Percentiles rank a stretch among this genome's conserved stretches.
Conservation (phyloP, 23 red algal species). For the Cyanidiococcus yangmingshanensis region DNA sequence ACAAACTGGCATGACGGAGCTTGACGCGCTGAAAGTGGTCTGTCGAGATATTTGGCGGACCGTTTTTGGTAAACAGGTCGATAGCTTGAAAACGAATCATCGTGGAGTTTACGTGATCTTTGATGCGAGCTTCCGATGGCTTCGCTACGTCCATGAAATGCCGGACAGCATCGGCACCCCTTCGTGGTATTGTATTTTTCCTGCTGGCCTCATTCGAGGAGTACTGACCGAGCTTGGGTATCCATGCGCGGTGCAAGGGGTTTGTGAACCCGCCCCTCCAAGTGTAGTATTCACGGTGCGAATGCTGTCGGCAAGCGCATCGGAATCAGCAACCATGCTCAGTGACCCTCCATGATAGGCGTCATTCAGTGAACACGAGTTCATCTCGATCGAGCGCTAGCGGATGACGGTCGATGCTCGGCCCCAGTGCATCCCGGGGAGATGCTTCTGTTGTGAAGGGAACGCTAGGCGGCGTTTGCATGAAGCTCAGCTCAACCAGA, state of each 20-base stretch:
- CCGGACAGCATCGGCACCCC: conserved; percentile 9
- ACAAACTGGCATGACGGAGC: conserved; percentile 36
- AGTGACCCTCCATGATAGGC: no score
- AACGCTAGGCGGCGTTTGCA: no score
- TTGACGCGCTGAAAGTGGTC: conserved; percentile 91
- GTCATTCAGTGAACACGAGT: no score
- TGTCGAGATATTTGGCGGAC: conserved; percentile 90
- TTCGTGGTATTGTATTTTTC: neutral
- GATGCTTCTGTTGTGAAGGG: no score
- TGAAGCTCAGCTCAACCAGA: no score
- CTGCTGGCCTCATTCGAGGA: neutral
- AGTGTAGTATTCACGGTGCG: conserved; percentile 5
- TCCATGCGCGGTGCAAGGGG: neutral
- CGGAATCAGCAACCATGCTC: neutral
- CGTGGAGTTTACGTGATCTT: conserved; percentile 75
- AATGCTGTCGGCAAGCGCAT: neutral
- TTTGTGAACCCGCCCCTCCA: neutral
- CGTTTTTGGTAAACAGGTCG: conserved; percentile 73
- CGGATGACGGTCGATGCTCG: no score
- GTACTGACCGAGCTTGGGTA: neutral
- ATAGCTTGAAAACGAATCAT: conserved; percentile 85
- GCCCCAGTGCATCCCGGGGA: no score
- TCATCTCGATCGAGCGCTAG: no score
- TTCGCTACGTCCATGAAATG: conserved; percentile 33
- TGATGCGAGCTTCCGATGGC: conserved; percentile 71